Evolutionary conservation across 2,329 filamentous ascomycete species (phyloP), one percentile per base, ranked within the genome.

Genomic region (Gyromitra esculenta): DNA sequence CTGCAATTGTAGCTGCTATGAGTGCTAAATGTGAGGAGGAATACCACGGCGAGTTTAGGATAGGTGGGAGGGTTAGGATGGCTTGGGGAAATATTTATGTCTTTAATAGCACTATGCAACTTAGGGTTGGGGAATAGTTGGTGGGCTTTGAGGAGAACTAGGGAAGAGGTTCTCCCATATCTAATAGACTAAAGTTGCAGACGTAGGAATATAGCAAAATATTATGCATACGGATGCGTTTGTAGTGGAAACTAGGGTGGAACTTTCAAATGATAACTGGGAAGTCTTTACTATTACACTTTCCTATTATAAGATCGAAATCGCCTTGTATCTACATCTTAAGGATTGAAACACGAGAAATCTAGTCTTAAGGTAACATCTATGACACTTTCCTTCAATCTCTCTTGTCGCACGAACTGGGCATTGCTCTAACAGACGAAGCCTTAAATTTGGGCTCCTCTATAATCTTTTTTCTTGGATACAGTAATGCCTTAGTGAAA

Each of bases 1-100:
- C 65, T 45, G 52, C 11, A n/a, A 68, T 57, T 15, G 25, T 15
- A 1, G 31, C n/a, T 0, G 21, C 37, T 1, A n/a, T 68, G 52
- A 45, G 21, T 9, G 35, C 15, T 4, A 68, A 48, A 52, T 68
- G 39, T 48, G 65, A 57, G 52, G 25, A 68, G 65, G 65, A 48
- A 37, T 35, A 37, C 13, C 52, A 25, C 6, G 39, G 52, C 1
- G 52, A 68, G 21, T 43, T 21, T 45, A 68, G 52, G 65, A 25
- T 48, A 9, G 37, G 50, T 9, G 52, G 52, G 4, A 48, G 13
- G 52, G 39, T 45, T 9, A 48, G 15, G 9, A 21, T 68, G 52
- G 13, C 37, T 48, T 68, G 52, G 50, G 65, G 65, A 31, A 35
- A 48, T 18, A 59, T 48, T 39, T 25, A 57, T 31, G 39, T 68